Evolutionary conservation across 140 eudicot species (phyloP).

Genomic region (Stevia rebaudiana): DNA sequence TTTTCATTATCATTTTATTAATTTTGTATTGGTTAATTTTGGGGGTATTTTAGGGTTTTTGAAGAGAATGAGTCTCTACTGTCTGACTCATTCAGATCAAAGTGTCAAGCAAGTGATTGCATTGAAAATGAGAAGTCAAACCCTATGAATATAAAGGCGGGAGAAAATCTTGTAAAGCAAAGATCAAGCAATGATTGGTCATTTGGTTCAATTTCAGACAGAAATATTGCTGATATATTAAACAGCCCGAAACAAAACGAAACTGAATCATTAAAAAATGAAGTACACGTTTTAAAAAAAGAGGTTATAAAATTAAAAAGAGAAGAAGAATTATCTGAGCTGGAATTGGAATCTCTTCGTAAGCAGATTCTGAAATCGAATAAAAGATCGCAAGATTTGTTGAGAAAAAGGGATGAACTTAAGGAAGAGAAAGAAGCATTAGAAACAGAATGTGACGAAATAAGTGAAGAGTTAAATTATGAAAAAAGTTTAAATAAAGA

Average conservation of each 20-base stretch:
- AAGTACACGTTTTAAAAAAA: conserved; percentile 32
- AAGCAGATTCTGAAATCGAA: conserved; percentile 73
- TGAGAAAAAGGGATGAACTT: conserved; percentile 30
- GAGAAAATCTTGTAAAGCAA: conserved; percentile 23
- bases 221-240: conserved; percentile 34
- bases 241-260: conserved; percentile 34
- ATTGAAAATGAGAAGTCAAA: conserved; percentile 31
- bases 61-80: conserved; percentile 42
- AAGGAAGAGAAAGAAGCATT: conserved; percentile 56
- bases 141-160: conserved; percentile 9
- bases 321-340: conserved; percentile 67
- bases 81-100: conserved; percentile 31
- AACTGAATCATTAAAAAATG: conserved; percentile 26
- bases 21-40: neutral
- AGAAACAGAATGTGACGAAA: conserved; percentile 47
- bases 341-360: conserved; percentile 79
- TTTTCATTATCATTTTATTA: neutral
- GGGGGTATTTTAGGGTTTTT: conserved; percentile 14
- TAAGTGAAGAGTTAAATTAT: too few relatives aligned
- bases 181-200: conserved; percentile 50
- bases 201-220: conserved; percentile 58
- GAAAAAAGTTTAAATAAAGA: conserved; percentile 62
- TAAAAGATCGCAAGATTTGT: conserved; percentile 60
- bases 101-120: conserved; percentile 41
- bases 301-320: conserved; percentile 53